Evolutionary conservation across 1,139 yeast species (phyloP), one percentile per base, ranked within the genome.

Genomic region (Debaryomyces robertsiae): DNA sequence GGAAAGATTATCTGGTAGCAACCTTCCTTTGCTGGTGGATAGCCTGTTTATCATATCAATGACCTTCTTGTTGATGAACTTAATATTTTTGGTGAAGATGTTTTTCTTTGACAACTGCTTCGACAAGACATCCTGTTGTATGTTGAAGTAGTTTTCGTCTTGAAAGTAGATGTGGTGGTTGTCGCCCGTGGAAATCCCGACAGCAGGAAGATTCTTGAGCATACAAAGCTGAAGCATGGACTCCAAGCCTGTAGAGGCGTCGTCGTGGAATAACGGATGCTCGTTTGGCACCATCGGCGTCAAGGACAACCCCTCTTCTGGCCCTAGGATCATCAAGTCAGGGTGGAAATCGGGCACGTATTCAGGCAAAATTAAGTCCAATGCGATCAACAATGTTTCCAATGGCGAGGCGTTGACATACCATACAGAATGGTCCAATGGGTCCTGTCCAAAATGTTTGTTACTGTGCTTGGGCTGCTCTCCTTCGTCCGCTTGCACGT

Each of bases 321-420:
- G 76, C 1, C 77, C 76, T 11, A 69, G 41, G 13, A 73, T 39
- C 2, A 73, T 62, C 50, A 73, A 55, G 47, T 73, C 77, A 1
- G 71, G 65, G 3, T 50, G 45, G 42, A 63, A 58, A 9, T 55
- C 53, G 0, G 66, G 58, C 42, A 65, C 61, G 43, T 49, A 54
- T 3, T 40, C 40, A 2, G 75, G 73, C 14, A 71, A 46, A 30
- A 73, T 53, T 14, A 60, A 54, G 42, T 67, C 67, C 25, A 66
- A 46, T 1, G 65, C 72, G 22, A 67, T 54, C 6, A 63, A 48
- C 32, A 71, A 53, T 1, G 64, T 43, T 29, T 61, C 62, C 22
- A 65, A 36, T 0, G 74, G 65, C 15, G 61, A 50, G 3, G 65
- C 55, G 45, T 71, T 64, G 22, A 72, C 67, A 45, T 62, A 72